These are phyloP conservation scores for Barnettozyma vustinii DNA, from an alignment of 805 yeast species.

Conservation along the genomic window DNA sequence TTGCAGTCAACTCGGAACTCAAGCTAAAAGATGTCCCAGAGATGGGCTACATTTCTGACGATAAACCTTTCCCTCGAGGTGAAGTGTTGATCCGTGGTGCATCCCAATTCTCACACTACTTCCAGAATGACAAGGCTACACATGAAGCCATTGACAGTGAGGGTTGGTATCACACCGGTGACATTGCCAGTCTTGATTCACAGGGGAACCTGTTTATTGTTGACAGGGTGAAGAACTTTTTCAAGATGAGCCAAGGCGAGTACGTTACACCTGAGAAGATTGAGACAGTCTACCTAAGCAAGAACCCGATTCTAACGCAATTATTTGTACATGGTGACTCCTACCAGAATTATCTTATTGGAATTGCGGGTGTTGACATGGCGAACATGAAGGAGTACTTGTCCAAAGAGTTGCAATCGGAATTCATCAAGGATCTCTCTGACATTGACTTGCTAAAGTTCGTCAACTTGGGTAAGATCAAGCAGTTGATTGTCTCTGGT, in stretches of 20 bases:
- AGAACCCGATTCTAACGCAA: slow-evolving; percentile 38
- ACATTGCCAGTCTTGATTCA: slow-evolving; percentile 40
- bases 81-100: slow-evolving; percentile 52
- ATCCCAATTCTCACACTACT: slow-evolving; percentile 33
- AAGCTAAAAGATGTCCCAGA: slow-evolving; percentile 49
- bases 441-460: slow-evolving; percentile 3
- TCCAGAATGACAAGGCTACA: slow-evolving; percentile 19
- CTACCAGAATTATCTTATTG: slow-evolving; percentile 43
- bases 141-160: slow-evolving; percentile 35
- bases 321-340: slow-evolving; percentile 54
- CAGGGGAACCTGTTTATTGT: slow-evolving; percentile 48
- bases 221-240: slow-evolving; percentile 64
- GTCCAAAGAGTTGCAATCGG: slow-evolving; percentile 9
- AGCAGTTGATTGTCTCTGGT: not conserved
- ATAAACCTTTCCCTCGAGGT: slow-evolving; percentile 40
- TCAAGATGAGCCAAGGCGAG: slow-evolving; percentile 49
- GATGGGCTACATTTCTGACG: slow-evolving; percentile 43
- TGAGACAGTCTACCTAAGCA: slow-evolving; percentile 48
- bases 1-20: slow-evolving; percentile 41
- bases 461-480: slow-evolving; percentile 4
- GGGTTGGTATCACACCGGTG: slow-evolving; percentile 54
- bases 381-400: slow-evolving; percentile 11
- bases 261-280: slow-evolving; percentile 61
- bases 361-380: slow-evolving; percentile 47
- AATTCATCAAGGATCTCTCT: slow-evolving; percentile 3